These are phyloP conservation scores for Paraglomus occultum DNA, from an alignment of 192 early-diverging fungal genomes.

Conservation along the genomic window DNA sequence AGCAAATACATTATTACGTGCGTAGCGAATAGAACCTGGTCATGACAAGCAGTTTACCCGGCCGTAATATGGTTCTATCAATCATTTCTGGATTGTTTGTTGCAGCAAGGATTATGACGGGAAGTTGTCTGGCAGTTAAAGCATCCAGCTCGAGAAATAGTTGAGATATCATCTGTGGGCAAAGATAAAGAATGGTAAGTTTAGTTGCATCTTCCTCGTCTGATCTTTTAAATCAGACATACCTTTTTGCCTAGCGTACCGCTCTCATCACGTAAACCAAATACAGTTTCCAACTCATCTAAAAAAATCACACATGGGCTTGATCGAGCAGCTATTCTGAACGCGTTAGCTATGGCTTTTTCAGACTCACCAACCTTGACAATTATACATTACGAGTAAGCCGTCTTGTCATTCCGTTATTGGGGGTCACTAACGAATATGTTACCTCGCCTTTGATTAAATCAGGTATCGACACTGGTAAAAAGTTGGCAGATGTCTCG, in stretches of 20 bases:
- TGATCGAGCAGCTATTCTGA: slow-evolving; percentile 64
- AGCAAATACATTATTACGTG: background rate
- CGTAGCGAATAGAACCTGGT: background rate
- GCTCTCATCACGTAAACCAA: slow-evolving; percentile 63
- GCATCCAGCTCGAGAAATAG: slow-evolving; percentile 77
- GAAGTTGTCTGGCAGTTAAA: slow-evolving; percentile 45
- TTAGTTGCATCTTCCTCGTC: background rate
- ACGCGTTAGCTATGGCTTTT: slow-evolving; percentile 78
- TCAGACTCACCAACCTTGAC: slow-evolving; percentile 86
- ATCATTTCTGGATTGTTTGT: slow-evolving; percentile 80
- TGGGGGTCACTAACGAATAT: background rate
- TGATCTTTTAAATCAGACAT: background rate
- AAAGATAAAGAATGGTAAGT: background rate
- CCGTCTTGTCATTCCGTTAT: background rate
- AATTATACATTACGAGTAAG: background rate
- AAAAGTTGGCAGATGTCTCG: slow-evolving; percentile 78
- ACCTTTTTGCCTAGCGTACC: slow-evolving; percentile 70
- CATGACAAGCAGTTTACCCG: slow-evolving; percentile 47
- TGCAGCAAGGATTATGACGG: slow-evolving; percentile 79
- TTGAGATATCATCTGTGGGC: slow-evolving; percentile 63
- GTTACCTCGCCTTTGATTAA: slow-evolving; percentile 82
- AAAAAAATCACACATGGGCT: slow-evolving; percentile 87
- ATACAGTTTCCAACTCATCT: slow-evolving; percentile 92
- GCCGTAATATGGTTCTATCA: slow-evolving; percentile 71
- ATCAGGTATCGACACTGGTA: slow-evolving; percentile 74